phyloP scores from a whole-genome alignment of 768 basidiomycete genomes.

The Tylopilus felleus region DNA sequence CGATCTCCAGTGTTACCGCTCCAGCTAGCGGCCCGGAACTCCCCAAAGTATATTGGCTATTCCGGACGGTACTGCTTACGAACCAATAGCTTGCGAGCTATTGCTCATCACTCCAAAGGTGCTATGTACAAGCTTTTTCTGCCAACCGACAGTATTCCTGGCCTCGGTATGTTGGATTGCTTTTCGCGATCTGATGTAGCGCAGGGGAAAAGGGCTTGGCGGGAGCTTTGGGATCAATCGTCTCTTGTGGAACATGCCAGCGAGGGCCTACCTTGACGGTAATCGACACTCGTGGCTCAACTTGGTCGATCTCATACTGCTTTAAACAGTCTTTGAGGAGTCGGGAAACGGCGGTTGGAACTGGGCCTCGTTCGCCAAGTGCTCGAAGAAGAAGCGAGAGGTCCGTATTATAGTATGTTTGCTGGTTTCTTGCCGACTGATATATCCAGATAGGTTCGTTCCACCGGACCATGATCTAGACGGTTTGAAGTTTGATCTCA shows the following conservation, averaged over 20 bases:
- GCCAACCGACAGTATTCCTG: background rate
- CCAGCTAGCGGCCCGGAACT: background rate
- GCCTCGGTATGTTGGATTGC: background rate
- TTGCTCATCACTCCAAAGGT: background rate
- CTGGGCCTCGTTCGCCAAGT: slow-evolving; percentile 4
- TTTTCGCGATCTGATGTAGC: background rate
- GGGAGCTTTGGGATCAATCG: slow-evolving; percentile 2
- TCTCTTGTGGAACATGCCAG: background rate
- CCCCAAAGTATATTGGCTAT: slow-evolving; percentile 1
- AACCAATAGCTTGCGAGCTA: too few relatives aligned
- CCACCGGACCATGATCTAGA: slow-evolving; percentile 2
- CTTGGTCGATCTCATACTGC: background rate
- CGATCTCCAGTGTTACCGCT: background rate
- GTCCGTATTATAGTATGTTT: background rate
- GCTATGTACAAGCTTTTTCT: background rate
- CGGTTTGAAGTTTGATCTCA: background rate
- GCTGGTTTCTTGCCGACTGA: background rate
- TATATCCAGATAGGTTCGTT: background rate
- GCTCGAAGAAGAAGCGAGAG: slow-evolving; percentile 5
- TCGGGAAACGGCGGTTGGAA: slow-evolving; percentile 1
- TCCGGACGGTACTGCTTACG: background rate
- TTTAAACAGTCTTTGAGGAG: background rate
- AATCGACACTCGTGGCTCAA: background rate
- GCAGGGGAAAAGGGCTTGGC: background rate
- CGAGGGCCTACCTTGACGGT: background rate